phyloP scores from a whole-genome alignment of 169 alveolate genomes.

The Plasmodium relictum region DNA sequence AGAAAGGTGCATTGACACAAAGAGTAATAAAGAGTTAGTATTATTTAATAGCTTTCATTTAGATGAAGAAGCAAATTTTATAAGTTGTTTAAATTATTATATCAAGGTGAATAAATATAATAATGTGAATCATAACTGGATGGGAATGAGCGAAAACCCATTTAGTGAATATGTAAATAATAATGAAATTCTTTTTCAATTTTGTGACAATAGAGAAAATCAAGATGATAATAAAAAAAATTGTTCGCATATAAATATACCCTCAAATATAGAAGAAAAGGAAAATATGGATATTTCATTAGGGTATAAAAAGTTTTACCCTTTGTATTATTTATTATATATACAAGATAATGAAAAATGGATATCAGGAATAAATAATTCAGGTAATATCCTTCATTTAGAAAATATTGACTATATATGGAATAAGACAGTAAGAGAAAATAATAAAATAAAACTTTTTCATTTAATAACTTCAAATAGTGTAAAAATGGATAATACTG shows the following conservation, averaged over 20 bases:
- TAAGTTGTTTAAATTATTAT: constrained; percentile 71
- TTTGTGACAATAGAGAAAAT: neutral
- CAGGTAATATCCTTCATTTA: constrained; percentile 50
- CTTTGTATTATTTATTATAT: constrained; percentile 53
- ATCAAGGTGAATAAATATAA: constrained; percentile 27
- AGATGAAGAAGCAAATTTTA: constrained; percentile 72
- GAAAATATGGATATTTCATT: neutral
- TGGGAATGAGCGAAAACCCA: constrained; percentile 78
- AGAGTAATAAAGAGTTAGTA: constrained; percentile 3
- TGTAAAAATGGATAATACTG: constrained; percentile 25
- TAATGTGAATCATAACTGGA: constrained; percentile 64
- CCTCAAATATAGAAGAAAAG: constrained; percentile 9
- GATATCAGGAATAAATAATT: constrained; percentile 64
- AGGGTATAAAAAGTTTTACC: constrained; percentile 23
- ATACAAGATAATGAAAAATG: constrained; percentile 70
- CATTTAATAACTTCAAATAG: constrained; percentile 61
- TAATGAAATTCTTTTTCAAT: neutral
- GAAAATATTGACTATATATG: constrained; percentile 65
- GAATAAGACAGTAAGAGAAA: constrained; percentile 71
- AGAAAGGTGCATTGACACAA: constrained; percentile 46
- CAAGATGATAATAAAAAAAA: neutral
- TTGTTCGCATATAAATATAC: neutral
- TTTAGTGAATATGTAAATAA: constrained; percentile 44
- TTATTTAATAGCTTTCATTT: constrained; percentile 60
- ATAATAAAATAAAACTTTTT: constrained; percentile 63